Base-by-base conservation (phyloP, 805 yeast species). In the Metschnikowia rubicola region DNA sequence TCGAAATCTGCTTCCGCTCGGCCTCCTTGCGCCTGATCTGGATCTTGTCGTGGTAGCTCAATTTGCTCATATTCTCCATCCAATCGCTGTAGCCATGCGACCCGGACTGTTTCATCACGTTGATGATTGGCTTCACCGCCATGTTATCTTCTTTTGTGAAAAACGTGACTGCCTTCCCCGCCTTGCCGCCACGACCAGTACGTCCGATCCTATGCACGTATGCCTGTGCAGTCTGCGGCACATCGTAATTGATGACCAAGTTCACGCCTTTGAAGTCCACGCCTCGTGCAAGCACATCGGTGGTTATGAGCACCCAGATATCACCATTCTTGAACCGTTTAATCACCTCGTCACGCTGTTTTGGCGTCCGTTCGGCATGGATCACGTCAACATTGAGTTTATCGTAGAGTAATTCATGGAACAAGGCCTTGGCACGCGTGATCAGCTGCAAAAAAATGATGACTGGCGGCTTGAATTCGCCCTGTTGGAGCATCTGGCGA, bases 151-250 rank as follows among this genome's bases (percentile, higher is more conserved):
- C 96, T 62, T 90, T 91, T 26, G 99, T 92, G 71, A 87, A 94
- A 55, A 91, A 84, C 0, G 99, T 94, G 15, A 94, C 80, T 0
- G 98, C 97, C 57, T 77, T 78, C 47, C 99, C 99, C 8, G 69
- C 60, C 50, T 86, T 81, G 1, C 96, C 96, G 44, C 89, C 96
- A 76, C 99, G 84, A 56, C 99, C 99, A 2, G 99, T 92, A 75
- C 99, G 86, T 67, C 99, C 99, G 59, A 94, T 88, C 70, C 99
- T 81, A 67, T 94, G 99, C 39, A 94, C 97, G 64, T 94, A 94
- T 0, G 96, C 85, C 66, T 92, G 97, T 0, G 97, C 89, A 37
- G 86, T 80, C 58, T 83, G 87, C 13, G 99, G 99, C 10, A 94
- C 96, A 67, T 94, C 99, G 65, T 94, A 94, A 68, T 94, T 94